Base-by-base conservation (phyloP, 441 rosid genomes). In the Pelargonium australe region DNA sequence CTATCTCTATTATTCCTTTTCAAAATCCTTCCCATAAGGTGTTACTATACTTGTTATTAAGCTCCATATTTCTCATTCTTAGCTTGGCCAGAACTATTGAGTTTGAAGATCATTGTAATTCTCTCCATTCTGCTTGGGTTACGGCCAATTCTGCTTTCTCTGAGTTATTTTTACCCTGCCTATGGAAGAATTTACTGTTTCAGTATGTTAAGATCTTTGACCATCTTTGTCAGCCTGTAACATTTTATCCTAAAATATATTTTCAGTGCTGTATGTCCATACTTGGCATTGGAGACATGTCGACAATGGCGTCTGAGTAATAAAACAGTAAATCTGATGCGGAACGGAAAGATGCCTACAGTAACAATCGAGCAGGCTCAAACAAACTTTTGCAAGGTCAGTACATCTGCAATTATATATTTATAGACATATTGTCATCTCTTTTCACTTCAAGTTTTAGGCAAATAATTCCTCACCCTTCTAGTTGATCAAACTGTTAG, bases 311-410 rank as follows among this genome's bases (percentile, higher is more conserved):
- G 99, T 7, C 70, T 95, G 85, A 95, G 98, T 81, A 82, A 51
- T 73, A 95, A 88, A 84, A 95, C 99, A 14, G 98, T 95, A 53
- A 83, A 90, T 78, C 70, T 95, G 77, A 95, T 95, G 99, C 84
- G 97, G 28, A 92, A 88, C 58, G 98, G 99, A 9, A 95, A 95
- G 83, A 92, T 95, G 81, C 98, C 99, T 49, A 90, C 99, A 69
- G 98, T 95, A 70, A 95, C 99, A 53, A 95, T 89, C 79, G 98
- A 95, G 68, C 98, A 95, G 79, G 98, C 99, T 72, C 99, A 95
- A 73, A 87, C 80, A 72, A 95, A 92, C 77, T 95, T 85, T 47
- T 82, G 85, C 80, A 95, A 95, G 93, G 99, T 92, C 45, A 80
- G 85, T 78, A 40, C 44, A 63, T 61, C 64, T 16, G 44, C 20